Percentiles rank a stretch among this genome's conserved stretches.
phyloP scores from a whole-genome alignment of 305 asterid species.

The Solanum hybrid region DNA sequence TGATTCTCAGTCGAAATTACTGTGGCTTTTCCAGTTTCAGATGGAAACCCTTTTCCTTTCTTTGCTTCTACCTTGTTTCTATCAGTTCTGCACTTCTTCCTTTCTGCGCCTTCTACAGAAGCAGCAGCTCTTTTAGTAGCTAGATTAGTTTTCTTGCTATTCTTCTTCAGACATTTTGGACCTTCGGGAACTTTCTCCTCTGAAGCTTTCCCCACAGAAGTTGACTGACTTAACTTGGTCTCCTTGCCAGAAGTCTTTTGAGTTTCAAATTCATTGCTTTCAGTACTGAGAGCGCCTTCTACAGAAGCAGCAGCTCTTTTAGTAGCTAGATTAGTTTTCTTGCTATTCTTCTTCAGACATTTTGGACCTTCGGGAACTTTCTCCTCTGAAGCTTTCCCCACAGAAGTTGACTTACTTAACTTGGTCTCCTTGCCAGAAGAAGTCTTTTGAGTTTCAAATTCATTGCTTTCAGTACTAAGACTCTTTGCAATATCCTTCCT shows the following conservation, averaged over 20 bases:
- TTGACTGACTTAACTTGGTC: no score
- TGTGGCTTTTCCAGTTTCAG: background rate
- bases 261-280: no score
- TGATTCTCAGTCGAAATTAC: background rate
- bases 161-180: no score
- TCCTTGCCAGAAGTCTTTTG: no score
- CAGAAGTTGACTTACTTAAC: slow-evolving; percentile 5
- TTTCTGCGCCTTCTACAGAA: slow-evolving; percentile 13
- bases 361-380: slow-evolving; percentile 28
- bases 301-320: slow-evolving; percentile 11
- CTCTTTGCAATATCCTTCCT: background rate
- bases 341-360: slow-evolving; percentile 27
- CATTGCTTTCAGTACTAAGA: background rate
- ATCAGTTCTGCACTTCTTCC: slow-evolving; percentile 8
- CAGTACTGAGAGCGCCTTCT: no score
- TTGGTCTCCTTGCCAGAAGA: background rate
- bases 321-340: slow-evolving; percentile 7
- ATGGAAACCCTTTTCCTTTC: slow-evolving; percentile 7
- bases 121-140: no score
- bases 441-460: background rate
- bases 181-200: no score
- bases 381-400: slow-evolving; percentile 18
- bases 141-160: no score
- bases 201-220: no score
- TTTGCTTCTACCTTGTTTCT: slow-evolving; percentile 15